Base-by-base conservation (phyloP, 192 early-diverging fungal species). In the Backusella tarrabulga region DNA sequence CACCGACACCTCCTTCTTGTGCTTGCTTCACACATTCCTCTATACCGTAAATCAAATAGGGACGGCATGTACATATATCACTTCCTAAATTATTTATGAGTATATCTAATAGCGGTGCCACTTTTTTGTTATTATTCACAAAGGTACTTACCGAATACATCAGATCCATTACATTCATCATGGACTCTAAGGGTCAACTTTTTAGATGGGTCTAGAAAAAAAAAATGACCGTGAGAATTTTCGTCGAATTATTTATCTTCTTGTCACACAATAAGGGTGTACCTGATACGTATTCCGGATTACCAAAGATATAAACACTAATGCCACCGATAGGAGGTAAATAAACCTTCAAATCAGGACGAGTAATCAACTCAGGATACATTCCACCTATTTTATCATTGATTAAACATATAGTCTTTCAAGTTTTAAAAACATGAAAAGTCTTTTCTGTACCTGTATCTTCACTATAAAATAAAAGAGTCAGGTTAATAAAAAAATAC, bases 91-190 rank as follows among this genome's bases (percentile, higher is more conserved):
- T 21, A 15, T 46, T 34, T 46, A 68, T 73, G 0, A 66, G 50
- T 50, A 78, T 15, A 14, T 17, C 0, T n/a, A 35, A 26, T 68
- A 34, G 6, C n/a, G 34, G 4, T n/a, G 36, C 11, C 1, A 32
- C 14, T 68, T 17, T 35, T n/a, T 36, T 15, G n/a, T 36, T 40
- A 11, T 40, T 9, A 9, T 38, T 40, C 11, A 19, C 6, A 34
- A 36, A 15, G 7, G 12, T 21, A 34, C 35, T 77, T 81, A 81
- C 94, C 93, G 85, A 95, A 95, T 9, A 95, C 94, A 63, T 95
- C 93, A 0, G 91, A 93, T 21, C 95, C 97, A 83, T 98, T 98
- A 86, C 97, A 98, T 75, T 98, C 97, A 81, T 98, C 97, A 84
- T 98, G 96, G 1, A 98, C 94, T 21, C 96, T 86, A 71, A 96